phyloP scores from a whole-genome alignment of 1,139 yeast genomes.

The Pneumocystis jirovecii region DNA sequence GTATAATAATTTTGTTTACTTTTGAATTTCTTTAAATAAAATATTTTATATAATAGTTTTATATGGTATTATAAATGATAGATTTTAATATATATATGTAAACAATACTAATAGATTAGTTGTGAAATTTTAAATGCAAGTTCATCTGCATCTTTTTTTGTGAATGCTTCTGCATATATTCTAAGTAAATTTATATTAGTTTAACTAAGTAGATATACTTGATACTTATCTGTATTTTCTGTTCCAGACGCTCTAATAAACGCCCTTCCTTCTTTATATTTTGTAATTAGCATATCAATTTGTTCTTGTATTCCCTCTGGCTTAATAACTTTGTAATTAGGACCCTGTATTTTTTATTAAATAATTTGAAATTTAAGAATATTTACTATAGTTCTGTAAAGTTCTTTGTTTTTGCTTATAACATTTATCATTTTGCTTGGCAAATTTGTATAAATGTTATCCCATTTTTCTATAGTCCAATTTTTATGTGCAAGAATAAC shows the following conservation, averaged over 20 bases:
- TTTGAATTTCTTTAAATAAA: background rate
- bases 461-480: conserved; percentile 58
- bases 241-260: conserved; percentile 97
- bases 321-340: conserved; percentile 63
- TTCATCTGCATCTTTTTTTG: conserved; percentile 36
- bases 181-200: conserved; percentile 25
- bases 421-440: conserved; percentile 78
- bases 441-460: conserved; percentile 58
- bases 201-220: background rate
- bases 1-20: background rate
- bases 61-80: background rate
- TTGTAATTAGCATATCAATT: conserved; percentile 50
- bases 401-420: conserved; percentile 62
- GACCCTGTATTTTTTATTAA: conserved; percentile 21
- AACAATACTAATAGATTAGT: conserved; percentile 15
- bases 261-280: conserved; percentile 55
- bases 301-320: conserved; percentile 66
- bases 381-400: conserved; percentile 55
- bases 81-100: background rate
- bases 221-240: conserved; percentile 63
- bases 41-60: background rate
- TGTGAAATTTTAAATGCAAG: conserved; percentile 39
- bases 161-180: conserved; percentile 79
- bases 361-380: conserved; percentile 20
- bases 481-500: conserved; percentile 45